These are phyloP conservation scores for Lactarius hengduanensis DNA, from an alignment of 768 basidiomycete genomes.

Conservation along the genomic window DNA sequence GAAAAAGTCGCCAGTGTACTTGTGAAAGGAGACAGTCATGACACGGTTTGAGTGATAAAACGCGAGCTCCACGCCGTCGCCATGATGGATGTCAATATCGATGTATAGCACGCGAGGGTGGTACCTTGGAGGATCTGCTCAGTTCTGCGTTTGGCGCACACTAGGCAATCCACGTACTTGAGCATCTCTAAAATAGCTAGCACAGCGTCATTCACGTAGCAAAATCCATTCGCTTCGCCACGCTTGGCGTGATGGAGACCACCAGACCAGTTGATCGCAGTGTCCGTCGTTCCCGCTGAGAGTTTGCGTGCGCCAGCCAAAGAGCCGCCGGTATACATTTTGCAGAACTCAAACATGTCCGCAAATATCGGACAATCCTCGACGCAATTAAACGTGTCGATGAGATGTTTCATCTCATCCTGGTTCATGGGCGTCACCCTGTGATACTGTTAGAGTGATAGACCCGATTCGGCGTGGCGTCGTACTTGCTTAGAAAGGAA, in stretches of 20 bases:
- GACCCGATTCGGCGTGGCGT: conserved; percentile 3
- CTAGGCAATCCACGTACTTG: conserved; percentile 30
- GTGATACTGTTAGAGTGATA: conserved; percentile 8
- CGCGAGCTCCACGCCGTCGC: conserved; percentile 96
- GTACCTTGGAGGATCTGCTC: conserved; percentile 49
- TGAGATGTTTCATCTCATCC: conserved; percentile 67
- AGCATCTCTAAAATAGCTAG: conserved; percentile 91
- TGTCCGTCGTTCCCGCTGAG: conserved; percentile 82
- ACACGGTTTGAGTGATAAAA: conserved; percentile 99
- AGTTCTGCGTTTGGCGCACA: neutral
- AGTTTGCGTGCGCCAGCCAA: conserved; percentile 90
- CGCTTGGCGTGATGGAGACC: conserved; percentile 98
- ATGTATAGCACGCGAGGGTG: conserved; percentile 96
- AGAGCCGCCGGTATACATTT: conserved; percentile 90
- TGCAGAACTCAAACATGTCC: conserved; percentile 92
- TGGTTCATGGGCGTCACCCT: conserved; percentile 84
- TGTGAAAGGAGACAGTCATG: conserved; percentile 98
- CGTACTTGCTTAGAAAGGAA: conserved; percentile 79
- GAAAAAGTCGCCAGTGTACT: conserved; percentile 98
- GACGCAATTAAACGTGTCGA: conserved; percentile 89
- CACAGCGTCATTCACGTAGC: conserved; percentile 97
- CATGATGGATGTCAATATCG: conserved; percentile 99
- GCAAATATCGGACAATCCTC: conserved; percentile 97
- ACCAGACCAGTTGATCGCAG: conserved; percentile 98
- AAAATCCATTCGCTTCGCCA: conserved; percentile 97